These are phyloP conservation scores for Combretum micranthum DNA, from an alignment of 345 rosid genomes.

Conservation along the genomic window DNA sequence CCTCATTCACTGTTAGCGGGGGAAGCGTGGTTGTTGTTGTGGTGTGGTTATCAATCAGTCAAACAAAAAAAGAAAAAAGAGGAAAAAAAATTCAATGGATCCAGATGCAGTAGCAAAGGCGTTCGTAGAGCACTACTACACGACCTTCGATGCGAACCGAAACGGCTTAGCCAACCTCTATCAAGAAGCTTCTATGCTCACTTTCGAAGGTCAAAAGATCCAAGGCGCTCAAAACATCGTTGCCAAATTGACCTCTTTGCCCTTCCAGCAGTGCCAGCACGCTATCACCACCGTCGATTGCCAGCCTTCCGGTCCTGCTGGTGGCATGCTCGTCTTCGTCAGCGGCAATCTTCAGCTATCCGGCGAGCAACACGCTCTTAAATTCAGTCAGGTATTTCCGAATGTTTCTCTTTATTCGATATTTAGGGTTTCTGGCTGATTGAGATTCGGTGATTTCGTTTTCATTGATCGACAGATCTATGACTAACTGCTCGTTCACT, in stretches of 20 bases:
- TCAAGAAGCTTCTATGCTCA: conserved; percentile 83
- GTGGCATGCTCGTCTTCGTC: conserved; percentile 49
- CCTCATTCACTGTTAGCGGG: too few species aligned
- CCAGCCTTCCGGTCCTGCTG: conserved; percentile 45
- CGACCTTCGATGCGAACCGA: conserved; percentile 76
- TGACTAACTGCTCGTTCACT: too few species aligned
- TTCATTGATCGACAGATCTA: neutral
- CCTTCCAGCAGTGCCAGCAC: conserved; percentile 55
- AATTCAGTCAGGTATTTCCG: conserved; percentile 37
- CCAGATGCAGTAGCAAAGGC: conserved; percentile 79
- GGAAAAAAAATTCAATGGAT: too few species aligned
- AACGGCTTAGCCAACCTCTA: conserved; percentile 57
- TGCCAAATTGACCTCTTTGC: conserved; percentile 69
- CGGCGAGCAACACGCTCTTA: conserved; percentile 50
- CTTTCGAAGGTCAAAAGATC: conserved; percentile 94
- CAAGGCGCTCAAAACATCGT: conserved; percentile 75
- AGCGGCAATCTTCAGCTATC: conserved; percentile 39
- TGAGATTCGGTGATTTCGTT: neutral
- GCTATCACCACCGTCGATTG: conserved; percentile 38
- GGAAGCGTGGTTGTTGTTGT: too few species aligned
- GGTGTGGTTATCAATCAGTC: too few species aligned
- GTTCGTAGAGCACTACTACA: conserved; percentile 89
- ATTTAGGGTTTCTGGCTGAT: neutral
- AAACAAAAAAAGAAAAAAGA: too few species aligned
- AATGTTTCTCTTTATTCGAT: neutral